Percentiles rank a stretch among this genome's conserved stretches.
Evolutionary conservation across 768 basidiomycete genomes (phyloP).

Genomic region (Kwoniella sp.): DNA sequence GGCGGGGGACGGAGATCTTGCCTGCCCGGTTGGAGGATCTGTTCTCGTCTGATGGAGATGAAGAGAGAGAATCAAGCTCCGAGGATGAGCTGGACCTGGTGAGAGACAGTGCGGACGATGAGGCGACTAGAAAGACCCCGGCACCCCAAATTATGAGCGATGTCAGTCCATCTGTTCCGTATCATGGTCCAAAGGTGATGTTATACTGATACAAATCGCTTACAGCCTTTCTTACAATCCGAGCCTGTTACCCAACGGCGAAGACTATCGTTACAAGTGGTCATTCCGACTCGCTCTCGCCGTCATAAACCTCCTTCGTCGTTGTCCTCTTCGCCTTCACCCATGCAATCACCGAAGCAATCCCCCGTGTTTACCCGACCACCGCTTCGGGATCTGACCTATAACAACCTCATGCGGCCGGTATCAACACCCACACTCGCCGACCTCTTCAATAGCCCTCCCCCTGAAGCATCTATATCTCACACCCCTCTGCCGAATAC

Average conservation of each 20-base stretch:
- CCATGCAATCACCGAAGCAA: not conserved
- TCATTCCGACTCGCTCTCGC: constrained; percentile 20
- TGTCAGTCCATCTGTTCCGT: not conserved
- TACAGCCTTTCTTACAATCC: no score
- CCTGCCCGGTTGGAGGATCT: constrained; percentile 18
- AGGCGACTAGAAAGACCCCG: not conserved
- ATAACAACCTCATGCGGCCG: not conserved
- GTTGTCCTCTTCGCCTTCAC: not conserved
- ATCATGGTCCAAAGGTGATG: not conserved
- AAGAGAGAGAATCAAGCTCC: constrained; percentile 12
- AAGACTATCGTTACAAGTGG: constrained; percentile 4
- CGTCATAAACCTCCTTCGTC: not conserved
- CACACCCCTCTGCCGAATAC: not conserved
- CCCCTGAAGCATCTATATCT: constrained; percentile 2
- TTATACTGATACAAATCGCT: not conserved
- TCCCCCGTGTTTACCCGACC: not conserved
- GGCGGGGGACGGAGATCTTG: constrained; percentile 10
- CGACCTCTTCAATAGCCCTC: constrained; percentile 13
- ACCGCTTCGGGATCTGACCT: not conserved
- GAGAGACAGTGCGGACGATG: not conserved
- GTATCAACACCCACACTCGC: constrained; percentile 5
- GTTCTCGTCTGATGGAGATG: constrained; percentile 21
- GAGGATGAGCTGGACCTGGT: constrained; percentile 18
- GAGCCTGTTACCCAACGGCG: no score
- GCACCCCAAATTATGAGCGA: not conserved